A percentile compares a stretch with the other conserved stretches of the same genome.
Evolutionary conservation across 257 asterid species (phyloP).

Genomic region (Catharanthus roseus): DNA sequence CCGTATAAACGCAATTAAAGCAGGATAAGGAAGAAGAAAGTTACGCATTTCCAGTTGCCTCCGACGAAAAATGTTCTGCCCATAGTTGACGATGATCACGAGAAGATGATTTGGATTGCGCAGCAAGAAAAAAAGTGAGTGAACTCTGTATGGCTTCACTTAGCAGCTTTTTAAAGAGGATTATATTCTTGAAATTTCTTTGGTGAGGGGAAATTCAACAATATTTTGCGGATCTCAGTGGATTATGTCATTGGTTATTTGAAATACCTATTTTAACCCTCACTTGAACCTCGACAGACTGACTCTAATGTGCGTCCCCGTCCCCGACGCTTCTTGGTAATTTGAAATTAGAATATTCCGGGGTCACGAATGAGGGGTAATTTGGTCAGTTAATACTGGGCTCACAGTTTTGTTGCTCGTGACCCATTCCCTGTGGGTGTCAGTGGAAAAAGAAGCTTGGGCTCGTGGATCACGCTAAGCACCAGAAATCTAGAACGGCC

Average conservation of each 20-base stretch:
- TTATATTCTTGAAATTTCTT: not conserved
- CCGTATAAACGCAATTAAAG: not conserved
- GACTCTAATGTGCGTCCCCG: no score
- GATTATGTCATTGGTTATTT: not conserved
- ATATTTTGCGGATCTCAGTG: conserved; percentile 14
- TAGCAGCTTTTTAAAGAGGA: not conserved
- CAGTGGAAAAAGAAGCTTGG: not conserved
- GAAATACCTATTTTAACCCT: conserved; percentile 5
- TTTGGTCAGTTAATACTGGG: not conserved
- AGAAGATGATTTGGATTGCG: conserved; percentile 21
- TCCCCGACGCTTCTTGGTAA: not conserved
- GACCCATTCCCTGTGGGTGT: not conserved
- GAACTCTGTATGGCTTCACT: not conserved
- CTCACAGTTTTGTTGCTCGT: not conserved
- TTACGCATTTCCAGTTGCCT: conserved; percentile 99
- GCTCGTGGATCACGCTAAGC: no score
- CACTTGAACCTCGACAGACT: not conserved
- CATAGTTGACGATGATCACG: conserved; percentile 44
- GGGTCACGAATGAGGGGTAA: not conserved
- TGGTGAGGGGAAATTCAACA: not conserved
- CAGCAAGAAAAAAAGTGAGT: conserved; percentile 19
- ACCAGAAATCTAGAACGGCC: no score
- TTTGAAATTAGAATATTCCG: not conserved
- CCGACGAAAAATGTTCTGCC: conserved; percentile 92
- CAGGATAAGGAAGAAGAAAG: conserved; percentile 19